Base-by-base conservation (phyloP, 2,329 filamentous ascomycete genomes). In the Alternaria triticina region DNA sequence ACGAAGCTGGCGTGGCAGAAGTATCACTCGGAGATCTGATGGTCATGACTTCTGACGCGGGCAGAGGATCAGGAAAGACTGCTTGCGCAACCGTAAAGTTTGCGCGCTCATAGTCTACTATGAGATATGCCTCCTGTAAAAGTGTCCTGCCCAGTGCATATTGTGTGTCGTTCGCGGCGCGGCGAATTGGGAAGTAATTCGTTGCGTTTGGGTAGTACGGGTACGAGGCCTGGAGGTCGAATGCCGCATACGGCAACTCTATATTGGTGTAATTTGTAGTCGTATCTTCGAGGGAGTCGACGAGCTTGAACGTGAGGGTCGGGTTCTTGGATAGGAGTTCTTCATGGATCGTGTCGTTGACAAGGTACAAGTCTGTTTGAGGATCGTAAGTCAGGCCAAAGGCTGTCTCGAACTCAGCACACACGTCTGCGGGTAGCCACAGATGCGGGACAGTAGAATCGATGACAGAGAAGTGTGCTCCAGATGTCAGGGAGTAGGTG, bases 121-220 rank as follows among this genome's bases (percentile, higher is more conserved):
- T 80, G 23, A 85, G 67, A 59, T 85, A 85, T 6, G 89, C 86
- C 77, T 92, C 90, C 73, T 92, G 90, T 50, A 93, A 79, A 62
- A 92, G 89, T 0, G 87, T 85, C 28, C 90, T 85, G 8, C 90
- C 90, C 28, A 92, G 84, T 15, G 88, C 86, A 72, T 88, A 85
- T 68, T 87, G 84, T 20, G 83, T 82, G 46, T 84, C 83, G 65
- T 86, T 84, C 36, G 84, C 76, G 13, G 87, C 82, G 60, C 86
- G 86, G 67, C 87, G 85, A 47, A 93, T 82, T 4, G 90, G 89
- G 63, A 93, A 92, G 72, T 92, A 93, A 20, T 62, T 86, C 4
- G 88, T 90, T 43, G 88, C 85, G 68, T 89, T 89, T 59, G 87
- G 80, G 13, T 90, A 80, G 9, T 85, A 86, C 73, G 82, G 73